Base-by-base conservation (phyloP, 1,139 yeast species). In the Suhomyces bokatorum region DNA sequence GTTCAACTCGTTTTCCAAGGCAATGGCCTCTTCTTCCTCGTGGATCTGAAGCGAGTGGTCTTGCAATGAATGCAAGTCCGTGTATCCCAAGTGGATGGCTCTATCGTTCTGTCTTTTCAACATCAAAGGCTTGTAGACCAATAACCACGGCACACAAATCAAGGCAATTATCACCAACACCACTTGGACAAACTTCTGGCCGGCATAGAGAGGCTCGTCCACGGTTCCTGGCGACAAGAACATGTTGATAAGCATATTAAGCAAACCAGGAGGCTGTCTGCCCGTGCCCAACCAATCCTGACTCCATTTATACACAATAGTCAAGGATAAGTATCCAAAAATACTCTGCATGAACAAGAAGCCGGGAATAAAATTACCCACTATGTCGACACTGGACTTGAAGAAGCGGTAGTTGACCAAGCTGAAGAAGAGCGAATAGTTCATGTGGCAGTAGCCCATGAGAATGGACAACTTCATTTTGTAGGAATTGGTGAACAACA, bases 231-330 rank as follows among this genome's bases (percentile, higher is more conserved):
- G 99, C 0, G 97, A 74, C 59, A 93, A 74, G 62, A 95, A 93
- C 99, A 93, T 93, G 60, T 87, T 87, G 57, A 93, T 93, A 58
- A 93, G 77, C 97, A 93, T 93, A 65, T 93, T 91, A 52, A 93
- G 78, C 56, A 93, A 73, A 24, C 97, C 95, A 2, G 99, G 99
- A 1, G 99, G 95, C 42, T 87, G 85, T 55, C 76, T 80, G 3
- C 73, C 83, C 29, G 76, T 76, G 8, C 78, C 85, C 40, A 85
- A 67, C 99, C 99, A 93, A 68, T 93, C 96, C 33, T 87, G 85
- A 36, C 85, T 73, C 99, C 99, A 93, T 67, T 93, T 93, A 75
- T 91, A 93, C 27, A 93, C 76, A 55, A 93, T 91, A 32, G 93
- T 79, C 42, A 93, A 59, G 4, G 95, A 76, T 51, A 93, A 74